phyloP scores from a whole-genome alignment of 345 rosid genomes.

The Aquilaria yunnanensis region DNA sequence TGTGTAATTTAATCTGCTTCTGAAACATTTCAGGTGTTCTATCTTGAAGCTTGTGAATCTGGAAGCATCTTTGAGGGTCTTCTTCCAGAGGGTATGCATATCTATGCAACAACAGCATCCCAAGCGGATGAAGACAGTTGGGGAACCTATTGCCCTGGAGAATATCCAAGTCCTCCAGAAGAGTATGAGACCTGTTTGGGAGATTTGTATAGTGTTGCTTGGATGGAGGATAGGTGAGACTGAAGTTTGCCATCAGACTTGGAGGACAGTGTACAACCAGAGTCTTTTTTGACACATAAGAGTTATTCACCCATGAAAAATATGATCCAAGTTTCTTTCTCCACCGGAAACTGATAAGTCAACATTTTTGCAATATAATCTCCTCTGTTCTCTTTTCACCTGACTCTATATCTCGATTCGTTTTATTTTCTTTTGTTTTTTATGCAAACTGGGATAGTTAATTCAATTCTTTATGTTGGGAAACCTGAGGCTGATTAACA shows the following conservation, averaged over 20 bases:
- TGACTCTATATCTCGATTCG: too few relatives aligned
- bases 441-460: too few relatives aligned
- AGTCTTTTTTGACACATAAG: too few relatives aligned
- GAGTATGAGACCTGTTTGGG: conserved; percentile 92
- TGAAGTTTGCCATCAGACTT: neutral
- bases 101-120: conserved; percentile 84
- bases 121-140: conserved; percentile 88
- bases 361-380: too few relatives aligned
- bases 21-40: conserved; percentile 57
- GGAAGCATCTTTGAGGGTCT: conserved; percentile 95
- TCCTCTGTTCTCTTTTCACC: too few relatives aligned
- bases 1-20: neutral
- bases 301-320: too few relatives aligned
- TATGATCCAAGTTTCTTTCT: too few relatives aligned
- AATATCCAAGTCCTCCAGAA: conserved; percentile 70
- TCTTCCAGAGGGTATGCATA: conserved; percentile 76
- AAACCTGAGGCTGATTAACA: too few relatives aligned
- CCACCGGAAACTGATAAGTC: too few relatives aligned
- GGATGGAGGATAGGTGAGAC: conserved; percentile 93
- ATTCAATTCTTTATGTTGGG: too few relatives aligned
- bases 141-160: conserved; percentile 95
- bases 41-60: conserved; percentile 95
- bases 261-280: neutral
- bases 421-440: too few relatives aligned
- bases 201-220: conserved; percentile 82